Evolutionary conservation across 495 filamentous ascomycete genomes (phyloP), one percentile per base, ranked within the genome.

Genomic region (Penicillium fimorum): DNA sequence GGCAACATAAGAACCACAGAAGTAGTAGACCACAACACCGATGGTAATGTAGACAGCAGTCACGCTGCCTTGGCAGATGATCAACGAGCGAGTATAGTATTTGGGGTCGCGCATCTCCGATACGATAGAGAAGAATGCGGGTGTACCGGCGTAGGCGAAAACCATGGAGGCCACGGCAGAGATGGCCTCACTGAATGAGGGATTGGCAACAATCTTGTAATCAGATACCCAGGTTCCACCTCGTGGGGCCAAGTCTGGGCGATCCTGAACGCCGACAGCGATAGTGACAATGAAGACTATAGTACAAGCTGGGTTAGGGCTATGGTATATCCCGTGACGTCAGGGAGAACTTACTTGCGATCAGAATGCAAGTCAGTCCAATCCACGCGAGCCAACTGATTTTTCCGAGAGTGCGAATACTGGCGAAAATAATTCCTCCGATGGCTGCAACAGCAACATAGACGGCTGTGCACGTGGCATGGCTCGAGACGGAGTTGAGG

Each of bases 281-380:
- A 90, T 81, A 66, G 91, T 89, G 32, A 88, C 82, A 56, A 88
- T 79, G 32, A 86, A 68, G 46, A 92, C 87, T 58, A 84, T 78
- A 43, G 66, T 62, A 15, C 82, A 59, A 22, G 12, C 43, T 5
- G 50, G 43, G 56, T 41, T 45, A 27, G 27, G 11, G 11, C 9
- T 35, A 38, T n/a, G 9, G 11, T 18, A n/a, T 4, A 22, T 24
- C 10, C 29, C 1, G 43, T 7, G 24, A 30, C 5, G 10, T 8
- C 17, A 9, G 77, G 68, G 35, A 85, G 10, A 22, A 47, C 70
- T 51, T 54, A 77, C 70, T 67, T 3, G 73, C 63, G n/a, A 64
- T 67, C 4, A 78, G 37, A 17, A 78, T 76, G 29, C 65, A 67
- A 1, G 53, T 15, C 7, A 76, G 47, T 11, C 76, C 76, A 29